A percentile compares a stretch with the other conserved stretches of the same genome.
Conservation (phyloP, 225 moss, liverwort and hornwort genomes). For the Bryum argenteum region DNA sequence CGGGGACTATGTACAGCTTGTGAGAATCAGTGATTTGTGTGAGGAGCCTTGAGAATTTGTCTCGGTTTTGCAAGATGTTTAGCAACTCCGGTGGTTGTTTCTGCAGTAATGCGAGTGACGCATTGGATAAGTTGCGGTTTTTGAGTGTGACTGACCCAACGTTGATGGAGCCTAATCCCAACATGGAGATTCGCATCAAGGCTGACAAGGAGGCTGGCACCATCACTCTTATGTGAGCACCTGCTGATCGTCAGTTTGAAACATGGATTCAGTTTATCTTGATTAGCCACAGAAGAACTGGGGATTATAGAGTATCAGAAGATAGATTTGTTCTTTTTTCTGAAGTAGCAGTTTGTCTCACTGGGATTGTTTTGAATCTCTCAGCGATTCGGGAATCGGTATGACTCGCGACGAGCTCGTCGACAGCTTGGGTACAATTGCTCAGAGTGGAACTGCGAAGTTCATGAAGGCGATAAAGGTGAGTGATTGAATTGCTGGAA, state of each 20-base stretch:
- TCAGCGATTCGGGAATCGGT: conserved; percentile 89
- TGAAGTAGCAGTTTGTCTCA: neutral
- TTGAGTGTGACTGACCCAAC: conserved; percentile 87
- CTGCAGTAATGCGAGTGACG: conserved; percentile 93
- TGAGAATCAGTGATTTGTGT: neutral
- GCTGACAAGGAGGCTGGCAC: conserved; percentile 76
- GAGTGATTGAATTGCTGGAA: neutral
- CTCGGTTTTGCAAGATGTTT: conserved; percentile 17
- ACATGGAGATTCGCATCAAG: conserved; percentile 83
- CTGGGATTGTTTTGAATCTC: neutral
- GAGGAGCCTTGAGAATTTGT: neutral
- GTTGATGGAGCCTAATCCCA: conserved; percentile 72
- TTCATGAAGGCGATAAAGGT: conserved; percentile 92
- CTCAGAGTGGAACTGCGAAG: conserved; percentile 96
- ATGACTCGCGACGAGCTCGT: conserved; percentile 91
- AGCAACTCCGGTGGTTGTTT: no score
- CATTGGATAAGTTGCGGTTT: conserved; percentile 93
- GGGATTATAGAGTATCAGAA: neutral
- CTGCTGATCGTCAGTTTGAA: neutral
- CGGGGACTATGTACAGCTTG: neutral
- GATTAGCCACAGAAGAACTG: neutral
- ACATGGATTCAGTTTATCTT: neutral
- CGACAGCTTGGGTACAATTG: conserved; percentile 89
- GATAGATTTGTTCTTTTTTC: neutral
- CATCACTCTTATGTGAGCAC: conserved; percentile 71